These are phyloP conservation scores for Kalaharituber pfeilii DNA, from an alignment of 2,329 filamentous ascomycete species.

Conservation along the genomic window DNA sequence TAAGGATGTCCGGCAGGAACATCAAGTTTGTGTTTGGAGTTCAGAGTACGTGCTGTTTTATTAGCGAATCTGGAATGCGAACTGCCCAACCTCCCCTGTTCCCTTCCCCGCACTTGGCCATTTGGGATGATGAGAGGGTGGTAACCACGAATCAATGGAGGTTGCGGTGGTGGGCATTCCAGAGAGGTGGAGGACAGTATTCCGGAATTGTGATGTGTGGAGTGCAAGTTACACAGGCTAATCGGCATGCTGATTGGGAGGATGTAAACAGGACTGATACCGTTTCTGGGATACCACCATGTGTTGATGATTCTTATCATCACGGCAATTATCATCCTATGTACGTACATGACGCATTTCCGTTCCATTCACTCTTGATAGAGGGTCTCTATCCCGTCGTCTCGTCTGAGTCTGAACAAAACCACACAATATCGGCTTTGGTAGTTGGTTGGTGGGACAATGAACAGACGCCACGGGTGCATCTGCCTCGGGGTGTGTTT, in stretches of 20 bases:
- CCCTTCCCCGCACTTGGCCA: too few relatives aligned
- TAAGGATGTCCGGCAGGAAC: slow-evolving; percentile 14
- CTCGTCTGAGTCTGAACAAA: neutral
- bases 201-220: too few relatives aligned
- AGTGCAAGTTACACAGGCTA: neutral
- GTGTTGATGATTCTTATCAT: slow-evolving; percentile 96
- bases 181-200: too few relatives aligned
- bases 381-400: neutral
- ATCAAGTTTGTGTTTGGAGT: slow-evolving; percentile 19
- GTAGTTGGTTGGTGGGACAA: neutral
- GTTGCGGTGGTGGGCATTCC: too few relatives aligned
- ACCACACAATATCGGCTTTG: too few relatives aligned
- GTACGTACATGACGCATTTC: slow-evolving; percentile 38
- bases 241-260: neutral
- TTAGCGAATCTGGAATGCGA: too few relatives aligned
- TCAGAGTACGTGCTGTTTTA: slow-evolving; percentile 10
- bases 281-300: slow-evolving; percentile 59
- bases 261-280: slow-evolving; percentile 39
- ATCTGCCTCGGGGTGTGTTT: slow-evolving; percentile 16
- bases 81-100: too few relatives aligned
- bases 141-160: too few relatives aligned
- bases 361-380: slow-evolving; percentile 12
- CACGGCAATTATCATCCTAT: slow-evolving; percentile 81
- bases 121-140: too few relatives aligned
- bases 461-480: neutral